Evolutionary conservation across 306 rosid genomes (phyloP), one percentile per base, ranked within the genome.

Genomic region (Pterocarpus macrocarpus): DNA sequence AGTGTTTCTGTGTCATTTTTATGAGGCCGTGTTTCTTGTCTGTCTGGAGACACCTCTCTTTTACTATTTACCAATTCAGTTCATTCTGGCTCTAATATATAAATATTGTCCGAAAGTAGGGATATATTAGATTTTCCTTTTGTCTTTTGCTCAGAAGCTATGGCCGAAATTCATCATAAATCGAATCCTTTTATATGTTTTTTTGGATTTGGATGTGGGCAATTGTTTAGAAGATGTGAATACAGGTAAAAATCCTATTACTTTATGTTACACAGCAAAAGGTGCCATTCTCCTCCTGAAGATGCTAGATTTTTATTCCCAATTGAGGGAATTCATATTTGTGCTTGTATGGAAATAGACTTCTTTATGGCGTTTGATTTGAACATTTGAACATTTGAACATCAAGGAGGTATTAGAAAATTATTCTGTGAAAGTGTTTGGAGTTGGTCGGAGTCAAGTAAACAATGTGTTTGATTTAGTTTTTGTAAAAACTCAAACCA

Each of bases 1-100:
- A 35, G 35, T 78, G 9, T 58, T 58, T 7, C 44, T 7, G 47
- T 53, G 64, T 28, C 81, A 22, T 49, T 73, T 63, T 72, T 45
- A 15, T 56, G 71, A 55, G 59, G 59, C 8, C 0, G 2, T 22
- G 4, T 61, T 52, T 53, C 50, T 50, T 73, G 62, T 33, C 13
- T 81, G 56, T 47, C n/a, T 59, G 76, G 32, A 0, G 49, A n/a
- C 59, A 30, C 77, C 13, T 36, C 72, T 44, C 30, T 17, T 62
- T 12, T 32, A 45, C 59, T 4, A 56, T 55, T 17, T 16, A 16
- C 16, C 22, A 34, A 1, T 15, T 72, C 4, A 5, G 50, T 16
- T 36, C 50, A 55, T 4, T 4, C 36, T 53, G 44, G n/a, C 64
- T 52, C 33, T 71, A 8, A 17, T 8, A 56, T 68, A 39, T 38